Evolutionary conservation across 202 grass and related monocot species (phyloP).

Genomic region (Panicum virgatum): DNA sequence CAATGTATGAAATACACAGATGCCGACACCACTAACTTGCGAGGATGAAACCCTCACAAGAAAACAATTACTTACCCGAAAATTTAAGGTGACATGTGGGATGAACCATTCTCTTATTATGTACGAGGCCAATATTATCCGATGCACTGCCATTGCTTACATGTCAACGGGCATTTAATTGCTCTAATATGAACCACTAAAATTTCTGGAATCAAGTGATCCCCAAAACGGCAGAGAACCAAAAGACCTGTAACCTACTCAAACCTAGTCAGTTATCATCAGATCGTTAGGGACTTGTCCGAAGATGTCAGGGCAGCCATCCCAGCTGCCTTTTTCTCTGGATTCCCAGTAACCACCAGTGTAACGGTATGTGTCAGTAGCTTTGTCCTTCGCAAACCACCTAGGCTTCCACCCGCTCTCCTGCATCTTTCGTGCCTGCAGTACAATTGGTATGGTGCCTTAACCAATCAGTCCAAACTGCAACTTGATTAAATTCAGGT

Average conservation of each 20-base stretch:
- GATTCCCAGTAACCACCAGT: constrained; percentile 96
- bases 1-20: constrained; percentile 31
- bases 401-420: constrained; percentile 93
- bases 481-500: not conserved
- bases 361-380: constrained; percentile 73
- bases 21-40: constrained; percentile 40
- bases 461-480: not conserved
- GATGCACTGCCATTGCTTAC: constrained; percentile 51
- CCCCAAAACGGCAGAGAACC: constrained; percentile 39
- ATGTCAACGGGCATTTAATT: constrained; percentile 54
- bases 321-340: constrained; percentile 76
- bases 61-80: constrained; percentile 30
- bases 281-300: constrained; percentile 73
- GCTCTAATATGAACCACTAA: constrained; percentile 67
- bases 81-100: constrained; percentile 13
- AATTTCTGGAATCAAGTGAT: constrained; percentile 45
- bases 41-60: constrained; percentile 27
- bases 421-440: constrained; percentile 98
- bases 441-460: not conserved
- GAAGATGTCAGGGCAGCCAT: constrained; percentile 91
- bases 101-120: constrained; percentile 47
- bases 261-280: constrained; percentile 64
- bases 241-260: constrained; percentile 52
- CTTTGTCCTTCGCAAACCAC: constrained; percentile 94
- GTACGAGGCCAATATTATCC: constrained; percentile 51